phyloP scores from a whole-genome alignment of 192 early-diverging fungal species.

The Ramicandelaber brevisporus region DNA sequence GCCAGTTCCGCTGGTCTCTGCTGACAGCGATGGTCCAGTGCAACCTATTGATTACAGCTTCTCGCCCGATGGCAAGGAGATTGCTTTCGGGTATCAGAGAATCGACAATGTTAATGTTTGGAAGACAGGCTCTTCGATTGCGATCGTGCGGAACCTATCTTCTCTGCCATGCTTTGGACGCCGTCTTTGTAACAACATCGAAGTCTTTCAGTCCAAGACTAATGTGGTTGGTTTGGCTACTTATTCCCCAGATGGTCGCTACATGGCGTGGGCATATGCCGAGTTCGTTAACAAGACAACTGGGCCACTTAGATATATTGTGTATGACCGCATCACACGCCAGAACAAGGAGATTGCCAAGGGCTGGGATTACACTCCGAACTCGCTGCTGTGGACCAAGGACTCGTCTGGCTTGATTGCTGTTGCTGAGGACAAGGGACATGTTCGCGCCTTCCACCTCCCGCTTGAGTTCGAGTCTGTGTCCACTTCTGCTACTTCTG shows the following conservation, averaged over 20 bases:
- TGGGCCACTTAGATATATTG: constrained; percentile 28
- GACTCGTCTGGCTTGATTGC: constrained; percentile 5
- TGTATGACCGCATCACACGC: constrained; percentile 19
- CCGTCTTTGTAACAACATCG: no score
- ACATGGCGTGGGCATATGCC: constrained; percentile 46
- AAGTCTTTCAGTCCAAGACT: no score
- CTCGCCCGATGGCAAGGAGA: constrained; percentile 23
- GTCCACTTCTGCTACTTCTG: no score
- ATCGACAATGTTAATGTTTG: constrained; percentile 23
- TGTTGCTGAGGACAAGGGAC: constrained; percentile 3
- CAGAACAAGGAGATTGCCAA: constrained; percentile 15
- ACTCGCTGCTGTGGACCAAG: constrained; percentile 9
- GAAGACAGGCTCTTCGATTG: constrained; percentile 46
- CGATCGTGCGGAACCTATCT: no score
- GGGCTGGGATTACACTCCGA: constrained; percentile 29
- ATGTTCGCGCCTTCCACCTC: constrained; percentile 3
- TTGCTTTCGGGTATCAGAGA: constrained; percentile 38
- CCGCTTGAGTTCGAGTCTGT: no score
- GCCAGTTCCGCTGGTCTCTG: constrained; percentile 23
- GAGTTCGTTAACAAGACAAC: constrained; percentile 32
- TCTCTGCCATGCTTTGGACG: no score
- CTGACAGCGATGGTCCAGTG: constrained; percentile 16
- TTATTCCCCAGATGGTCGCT: constrained; percentile 29
- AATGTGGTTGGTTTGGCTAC: constrained; percentile 24
- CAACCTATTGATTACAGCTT: constrained; percentile 26